phyloP scores from a whole-genome alignment of 805 yeast species.

The Yarrowia sp. region DNA sequence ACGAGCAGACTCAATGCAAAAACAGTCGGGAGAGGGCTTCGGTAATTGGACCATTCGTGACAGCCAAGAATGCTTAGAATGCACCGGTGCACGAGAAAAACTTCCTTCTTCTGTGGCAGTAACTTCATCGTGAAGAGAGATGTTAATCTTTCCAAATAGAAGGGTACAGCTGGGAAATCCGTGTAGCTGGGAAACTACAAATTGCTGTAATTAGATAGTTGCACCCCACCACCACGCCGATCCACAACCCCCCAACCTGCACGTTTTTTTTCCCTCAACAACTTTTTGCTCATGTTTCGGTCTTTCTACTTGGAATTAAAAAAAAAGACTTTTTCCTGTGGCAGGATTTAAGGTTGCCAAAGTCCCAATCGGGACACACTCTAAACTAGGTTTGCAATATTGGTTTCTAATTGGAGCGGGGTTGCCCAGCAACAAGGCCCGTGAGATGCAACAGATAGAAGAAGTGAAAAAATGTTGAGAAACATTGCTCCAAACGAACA shows the following conservation, averaged over 20 bases:
- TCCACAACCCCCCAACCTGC: too few species aligned
- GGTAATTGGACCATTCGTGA: not conserved
- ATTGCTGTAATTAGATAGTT: too few species aligned
- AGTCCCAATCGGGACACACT: not conserved
- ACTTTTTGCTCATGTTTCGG: not conserved
- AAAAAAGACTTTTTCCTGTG: not conserved
- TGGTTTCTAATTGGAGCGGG: conserved; percentile 12
- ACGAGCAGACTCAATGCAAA: not conserved
- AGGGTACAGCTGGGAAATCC: too few species aligned
- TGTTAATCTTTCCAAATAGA: too few species aligned
- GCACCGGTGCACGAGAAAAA: not conserved
- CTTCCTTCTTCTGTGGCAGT: too few species aligned
- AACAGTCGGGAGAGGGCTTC: not conserved
- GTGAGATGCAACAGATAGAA: too few species aligned
- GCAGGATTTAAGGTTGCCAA: not conserved
- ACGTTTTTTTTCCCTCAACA: too few species aligned
- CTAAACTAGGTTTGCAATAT: conserved; percentile 8
- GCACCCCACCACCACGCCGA: too few species aligned
- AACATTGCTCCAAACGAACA: too few species aligned
- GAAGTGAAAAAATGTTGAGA: too few species aligned
- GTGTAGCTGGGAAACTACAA: too few species aligned
- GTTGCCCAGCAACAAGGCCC: conserved; percentile 22
- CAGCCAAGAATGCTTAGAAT: conserved; percentile 12
- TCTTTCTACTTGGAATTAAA: too few species aligned
- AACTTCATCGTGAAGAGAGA: not conserved